Evolutionary conservation across 352 stramenopile species (phyloP).

Genomic region (Globisporangium nunn): DNA sequence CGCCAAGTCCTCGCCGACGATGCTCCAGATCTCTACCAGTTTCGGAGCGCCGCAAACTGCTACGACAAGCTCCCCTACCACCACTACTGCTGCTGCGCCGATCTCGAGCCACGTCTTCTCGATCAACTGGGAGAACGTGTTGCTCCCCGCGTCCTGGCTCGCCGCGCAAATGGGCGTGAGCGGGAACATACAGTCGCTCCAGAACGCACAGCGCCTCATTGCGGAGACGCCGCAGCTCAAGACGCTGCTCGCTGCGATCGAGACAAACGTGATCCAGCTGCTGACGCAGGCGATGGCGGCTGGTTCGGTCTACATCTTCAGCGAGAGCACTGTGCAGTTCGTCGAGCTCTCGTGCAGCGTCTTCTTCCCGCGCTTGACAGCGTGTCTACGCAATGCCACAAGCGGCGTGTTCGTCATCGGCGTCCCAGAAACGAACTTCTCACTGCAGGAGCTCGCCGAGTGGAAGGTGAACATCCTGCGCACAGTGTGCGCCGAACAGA

Average conservation of each 20-base stretch:
- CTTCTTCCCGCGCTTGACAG: constrained; percentile 40
- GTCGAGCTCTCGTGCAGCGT: constrained; percentile 34
- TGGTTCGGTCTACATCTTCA: constrained; percentile 39
- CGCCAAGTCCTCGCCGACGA: background rate
- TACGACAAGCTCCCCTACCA: background rate
- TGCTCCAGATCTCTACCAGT: constrained; percentile 5
- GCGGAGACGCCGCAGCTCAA: constrained; percentile 12
- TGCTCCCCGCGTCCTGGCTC: constrained; percentile 37
- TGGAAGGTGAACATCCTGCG: constrained; percentile 47
- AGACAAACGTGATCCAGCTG: constrained; percentile 28
- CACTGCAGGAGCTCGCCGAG: constrained; percentile 23
- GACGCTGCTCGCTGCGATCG: constrained; percentile 16
- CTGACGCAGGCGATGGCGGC: constrained; percentile 19
- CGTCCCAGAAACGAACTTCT: constrained; percentile 23
- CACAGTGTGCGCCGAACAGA: constrained; percentile 29
- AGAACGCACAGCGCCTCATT: constrained; percentile 16
- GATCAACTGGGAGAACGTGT: constrained; percentile 52
- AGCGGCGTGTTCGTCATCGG: constrained; percentile 40
- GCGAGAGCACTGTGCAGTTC: constrained; percentile 26
- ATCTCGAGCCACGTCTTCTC: constrained; percentile 18
- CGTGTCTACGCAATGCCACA: constrained; percentile 20
- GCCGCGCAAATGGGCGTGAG: constrained; percentile 23
- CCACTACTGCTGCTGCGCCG: too few relatives aligned
- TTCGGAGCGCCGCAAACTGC: background rate
- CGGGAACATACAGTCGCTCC: constrained; percentile 14